Base-by-base conservation (phyloP, 148 eudicot genomes). In the Vaccinium myrtillus region DNA sequence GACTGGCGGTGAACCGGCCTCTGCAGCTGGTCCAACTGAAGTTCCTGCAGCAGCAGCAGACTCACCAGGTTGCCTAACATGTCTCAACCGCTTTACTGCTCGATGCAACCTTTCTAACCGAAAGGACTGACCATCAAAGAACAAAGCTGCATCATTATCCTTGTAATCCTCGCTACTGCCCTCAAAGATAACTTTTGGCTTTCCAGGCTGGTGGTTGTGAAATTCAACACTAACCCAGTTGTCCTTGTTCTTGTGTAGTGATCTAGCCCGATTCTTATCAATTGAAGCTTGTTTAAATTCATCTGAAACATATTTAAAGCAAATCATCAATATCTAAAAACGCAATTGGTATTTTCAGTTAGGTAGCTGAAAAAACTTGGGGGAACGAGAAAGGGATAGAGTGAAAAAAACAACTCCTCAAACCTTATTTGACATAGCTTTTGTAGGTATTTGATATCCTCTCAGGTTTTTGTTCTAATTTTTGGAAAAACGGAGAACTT, bases 251-350 rank as follows among this genome's bases (percentile, higher is more conserved):
- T 95, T 92, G 87, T 92, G 98, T 75, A 97, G 74, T n/a, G 84
- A 74, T 70, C 99, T 98, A 0, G 92, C 91, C 83, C 93, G 99
- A 80, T 86, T 90, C 89, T 96, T 95, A 82, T 95, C 99, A 49
- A 94, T 94, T 23, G 99, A 94, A 0, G 99, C 99, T 15, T 98
- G 99, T 77, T 95, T 92, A 81, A 96, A 96, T 84, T 95, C 98
- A 90, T 96, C 99, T 96, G 94, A 56, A 76, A 82, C 30, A 54
- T 13, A 49, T 69, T 51, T 39, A 16, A 70, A 82, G 12, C 51
- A 53, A 54, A 82, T 21, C 30, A 53, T 25, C 80, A 78, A 0
- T 8, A 56, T 25, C 27, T 56, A 2, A 14, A 53, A 53, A 25
- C 0, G 21, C 13, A 53, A 25, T 12, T 51, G 15, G 0, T 8